Evolutionary conservation across 768 basidiomycete genomes (phyloP), one percentile per base, ranked within the genome.

Genomic region (Clitopilus passeckerianus): DNA sequence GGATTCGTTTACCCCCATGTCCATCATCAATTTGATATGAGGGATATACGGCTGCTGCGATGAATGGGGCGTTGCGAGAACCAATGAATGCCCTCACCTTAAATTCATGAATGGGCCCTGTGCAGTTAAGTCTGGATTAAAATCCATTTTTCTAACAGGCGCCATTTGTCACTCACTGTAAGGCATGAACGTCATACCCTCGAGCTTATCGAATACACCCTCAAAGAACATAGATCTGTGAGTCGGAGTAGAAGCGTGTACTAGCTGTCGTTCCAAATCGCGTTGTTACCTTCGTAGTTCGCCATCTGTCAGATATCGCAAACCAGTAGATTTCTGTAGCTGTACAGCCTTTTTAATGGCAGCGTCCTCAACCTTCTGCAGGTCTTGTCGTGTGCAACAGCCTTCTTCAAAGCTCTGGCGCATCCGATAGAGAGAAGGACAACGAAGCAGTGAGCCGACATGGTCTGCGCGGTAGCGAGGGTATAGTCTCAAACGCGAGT

Each of bases 191-290:
- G 74, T 75, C 82, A 88, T 87, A 53, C 87, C 87, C 54, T 85
- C 81, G 41, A 90, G 69, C 57, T 80, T 84, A 64, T 88, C 80
- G 67, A 87, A 87, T 30, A 88, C 84, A 18, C 86, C 86, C 52
- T 88, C 84, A 58, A 76, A 86, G 68, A 85, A 88, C 70, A 79
- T 73, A 50, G 75, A 74, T 63, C 86, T 86, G 66, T 5, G 27
- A 30, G 27, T 30, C 56, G 20, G 6, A 56, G 46, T 35, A 56
- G n/a, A 15, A 55, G 24, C 18, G 56, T 55, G 20, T 6, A 35
- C 53, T 57, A 53, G n/a, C 58, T 34, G 24, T 57, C 33, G 37
- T 41, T 15, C n/a, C 37, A 41, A 12, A 46, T 46, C 54, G 12
- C 24, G 14, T 18, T 35, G 57, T 16, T 43, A 77, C 75, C 73